Percentiles rank a stretch among this genome's conserved stretches.
Conservation (phyloP, 352 stramenopile genomes). For the Elongisporangium undulatum region DNA sequence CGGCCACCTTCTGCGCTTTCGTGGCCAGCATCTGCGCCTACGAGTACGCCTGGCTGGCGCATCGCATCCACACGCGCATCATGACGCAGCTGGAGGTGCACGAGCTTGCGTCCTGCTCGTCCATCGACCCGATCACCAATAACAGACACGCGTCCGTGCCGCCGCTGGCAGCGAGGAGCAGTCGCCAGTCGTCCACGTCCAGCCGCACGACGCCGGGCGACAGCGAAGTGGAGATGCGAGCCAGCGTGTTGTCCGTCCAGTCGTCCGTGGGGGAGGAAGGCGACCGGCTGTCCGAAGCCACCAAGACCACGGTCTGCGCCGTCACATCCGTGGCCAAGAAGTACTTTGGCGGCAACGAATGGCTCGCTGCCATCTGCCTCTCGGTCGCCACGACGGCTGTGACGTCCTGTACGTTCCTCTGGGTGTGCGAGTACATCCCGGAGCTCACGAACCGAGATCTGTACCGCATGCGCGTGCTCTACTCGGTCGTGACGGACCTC, state of each 20-base stretch:
- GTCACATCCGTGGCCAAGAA: not conserved
- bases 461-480: slow-evolving; percentile 52
- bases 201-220: not conserved
- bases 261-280: not conserved
- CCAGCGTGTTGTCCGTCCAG: not conserved
- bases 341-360: slow-evolving; percentile 35
- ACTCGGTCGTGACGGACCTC: slow-evolving; percentile 55
- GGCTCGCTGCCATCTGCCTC: slow-evolving; percentile 40
- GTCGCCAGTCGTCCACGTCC: not conserved
- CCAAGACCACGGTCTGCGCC: not conserved
- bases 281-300: not conserved
- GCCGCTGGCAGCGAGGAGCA: not conserved
- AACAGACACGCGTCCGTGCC: not conserved
- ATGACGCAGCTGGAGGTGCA: slow-evolving; percentile 24
- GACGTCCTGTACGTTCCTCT: slow-evolving; percentile 28
- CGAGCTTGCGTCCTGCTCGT: slow-evolving; percentile 7
- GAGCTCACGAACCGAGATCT: slow-evolving; percentile 46
- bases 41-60: slow-evolving; percentile 66
- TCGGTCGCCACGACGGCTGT: slow-evolving; percentile 23
- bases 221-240: not conserved
- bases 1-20: slow-evolving; percentile 61
- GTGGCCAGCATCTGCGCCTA: slow-evolving; percentile 61
- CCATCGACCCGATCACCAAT: not conserved
- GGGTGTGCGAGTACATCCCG: slow-evolving; percentile 33
- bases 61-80: slow-evolving; percentile 58